These are phyloP conservation scores for Chalaropsis ovoidea DNA, from an alignment of 2,329 filamentous ascomycete genomes.

Conservation along the genomic window DNA sequence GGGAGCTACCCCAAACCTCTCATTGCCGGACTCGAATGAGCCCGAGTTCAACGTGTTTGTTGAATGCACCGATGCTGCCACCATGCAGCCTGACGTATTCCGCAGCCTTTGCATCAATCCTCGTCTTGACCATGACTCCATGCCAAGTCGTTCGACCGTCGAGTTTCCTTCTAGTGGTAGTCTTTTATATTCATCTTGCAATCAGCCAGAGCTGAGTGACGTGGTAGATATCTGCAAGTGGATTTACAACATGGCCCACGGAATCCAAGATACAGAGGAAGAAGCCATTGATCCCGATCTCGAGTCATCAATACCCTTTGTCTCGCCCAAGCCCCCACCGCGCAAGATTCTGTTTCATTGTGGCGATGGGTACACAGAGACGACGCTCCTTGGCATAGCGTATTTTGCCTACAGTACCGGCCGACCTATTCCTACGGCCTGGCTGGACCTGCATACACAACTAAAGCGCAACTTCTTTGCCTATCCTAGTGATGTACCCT, in stretches of 20 bases:
- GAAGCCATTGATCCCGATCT: not conserved
- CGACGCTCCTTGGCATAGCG: conserved; percentile 74
- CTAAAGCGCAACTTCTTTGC: conserved; percentile 91
- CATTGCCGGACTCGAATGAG: conserved; percentile 54
- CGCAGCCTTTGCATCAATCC: conserved; percentile 30
- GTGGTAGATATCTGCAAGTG: conserved; percentile 80
- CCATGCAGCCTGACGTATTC: conserved; percentile 59
- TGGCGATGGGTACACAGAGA: conserved; percentile 92
- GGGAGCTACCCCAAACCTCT: conserved; percentile 52
- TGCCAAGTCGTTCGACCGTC: conserved; percentile 33
- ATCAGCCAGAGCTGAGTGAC: conserved; percentile 69
- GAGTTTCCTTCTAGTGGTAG: conserved; percentile 95
- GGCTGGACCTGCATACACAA: conserved; percentile 71
- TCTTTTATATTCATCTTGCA: conserved; percentile 74
- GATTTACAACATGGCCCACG: conserved; percentile 76
- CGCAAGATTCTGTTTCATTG: conserved; percentile 82
- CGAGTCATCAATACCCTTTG: conserved; percentile 28
- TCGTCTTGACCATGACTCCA: conserved; percentile 2
- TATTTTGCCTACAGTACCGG: conserved; percentile 92
- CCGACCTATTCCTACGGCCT: conserved; percentile 68
- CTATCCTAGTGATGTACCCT: conserved; percentile 77
- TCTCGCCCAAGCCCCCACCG: conserved; percentile 32
- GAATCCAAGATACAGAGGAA: conserved; percentile 33
- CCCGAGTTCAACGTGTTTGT: conserved; percentile 72
- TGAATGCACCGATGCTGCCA: conserved; percentile 77